A percentile compares a stretch with the other conserved stretches of the same genome.
Conservation (phyloP, 2,329 filamentous ascomycete species). For the Magnaporthiopsis rhizophila region DNA sequence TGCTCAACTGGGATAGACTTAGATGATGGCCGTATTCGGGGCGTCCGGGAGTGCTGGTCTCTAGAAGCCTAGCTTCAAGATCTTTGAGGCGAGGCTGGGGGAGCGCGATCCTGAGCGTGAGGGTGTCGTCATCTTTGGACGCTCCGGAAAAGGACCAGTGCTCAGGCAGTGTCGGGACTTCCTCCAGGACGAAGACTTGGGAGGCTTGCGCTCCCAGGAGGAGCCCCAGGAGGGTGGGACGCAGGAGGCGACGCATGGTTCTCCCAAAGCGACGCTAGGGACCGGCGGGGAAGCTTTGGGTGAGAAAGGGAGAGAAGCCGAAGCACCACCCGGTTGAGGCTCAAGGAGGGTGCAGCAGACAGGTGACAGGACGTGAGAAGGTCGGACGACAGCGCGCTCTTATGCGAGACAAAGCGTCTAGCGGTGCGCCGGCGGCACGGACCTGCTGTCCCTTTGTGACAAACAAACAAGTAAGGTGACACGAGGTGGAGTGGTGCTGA, state of each 20-base stretch:
- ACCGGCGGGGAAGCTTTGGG: not conserved
- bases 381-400: not conserved
- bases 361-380: not conserved
- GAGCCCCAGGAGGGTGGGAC: not conserved
- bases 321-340: no score
- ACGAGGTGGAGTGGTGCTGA: not conserved
- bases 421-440: not conserved
- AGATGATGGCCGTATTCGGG: slow-evolving; percentile 23
- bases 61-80: slow-evolving; percentile 20
- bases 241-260: not conserved
- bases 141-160: slow-evolving; percentile 20
- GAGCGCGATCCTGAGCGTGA: slow-evolving; percentile 21
- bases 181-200: slow-evolving; percentile 14
- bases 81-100: slow-evolving; percentile 21
- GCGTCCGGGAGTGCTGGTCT: slow-evolving; percentile 16
- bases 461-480: not conserved
- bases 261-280: not conserved
- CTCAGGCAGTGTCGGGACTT: slow-evolving; percentile 14
- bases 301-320: not conserved
- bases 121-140: slow-evolving; percentile 18
- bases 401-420: not conserved
- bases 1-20: slow-evolving; percentile 25
- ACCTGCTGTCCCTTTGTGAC: not conserved
- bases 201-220: not conserved
- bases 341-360: not conserved